Base-by-base conservation (phyloP, 2,329 filamentous ascomycete genomes). In the Lithohypha guttulata region DNA sequence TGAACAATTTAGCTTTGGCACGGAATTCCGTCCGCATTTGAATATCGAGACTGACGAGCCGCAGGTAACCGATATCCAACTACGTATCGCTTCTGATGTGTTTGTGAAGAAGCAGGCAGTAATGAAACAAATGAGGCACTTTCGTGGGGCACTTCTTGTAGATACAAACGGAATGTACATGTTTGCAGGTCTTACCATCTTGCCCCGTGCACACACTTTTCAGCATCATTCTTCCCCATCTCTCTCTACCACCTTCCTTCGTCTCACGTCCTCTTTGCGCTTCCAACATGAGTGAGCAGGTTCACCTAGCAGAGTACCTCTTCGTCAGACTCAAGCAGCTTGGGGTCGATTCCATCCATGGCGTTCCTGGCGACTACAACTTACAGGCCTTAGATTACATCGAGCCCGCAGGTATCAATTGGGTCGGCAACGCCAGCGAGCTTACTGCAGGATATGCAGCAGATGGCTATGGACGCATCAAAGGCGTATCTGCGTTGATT, bases 391-490 rank as follows among this genome's bases (percentile, higher is more conserved):
- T 77, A 39, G 74, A 77, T 55, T 75, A 75, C 50, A 55, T 77
- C 13, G 60, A 68, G 17, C 70, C 70, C 41, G 61, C 58, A 34
- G 71, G 65, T 10, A 57, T 77, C 15, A 55, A 64, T 31, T 77
- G 73, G 73, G 69, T 75, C 3, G 74, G 74, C 45, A 77, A 75
- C 52, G 69, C 65, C 55, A 77, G 77, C 55, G 73, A 77, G 55
- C 63, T 77, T 38, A 75, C 75, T 54, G 71, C 70, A 39, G 79
- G 77, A 13, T 86, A 86, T 53, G 81, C 81, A 19, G 79, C 82
- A n/a, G 82, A 86, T 61, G 82, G 81, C 17, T 86, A 86, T 55
- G 80, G 80, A 41, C 72, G 81, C 46, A 70, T 84, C 43, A 44
- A 42, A 22, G 49, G 49, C 20, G 38, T 51, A 4, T 44, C 48